Evolutionary conservation across 768 basidiomycete species (phyloP), one percentile per base, ranked within the genome.

Genomic region (Pholiota molesta): DNA sequence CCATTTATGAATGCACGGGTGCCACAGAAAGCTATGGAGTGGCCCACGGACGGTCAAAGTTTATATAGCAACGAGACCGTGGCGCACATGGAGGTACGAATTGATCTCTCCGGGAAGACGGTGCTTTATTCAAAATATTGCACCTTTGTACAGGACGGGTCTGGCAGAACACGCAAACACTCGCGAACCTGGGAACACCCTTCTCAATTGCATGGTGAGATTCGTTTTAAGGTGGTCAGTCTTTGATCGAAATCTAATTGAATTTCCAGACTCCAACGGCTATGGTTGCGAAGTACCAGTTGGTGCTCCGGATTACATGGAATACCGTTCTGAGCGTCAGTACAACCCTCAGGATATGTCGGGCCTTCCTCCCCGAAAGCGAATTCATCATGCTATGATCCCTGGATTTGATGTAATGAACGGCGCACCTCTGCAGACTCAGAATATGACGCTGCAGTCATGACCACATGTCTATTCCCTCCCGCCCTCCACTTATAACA

Each of bases 111-210:
- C 47, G 19, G 9, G 13, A 49, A 19, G 21, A 10, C 23, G 23
- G 8, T 10, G 4, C 5, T 49, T 14, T 26, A 23, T 19, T 49
- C 23, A 56, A 56, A 52, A 40, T 61, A 37, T 52, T n/a, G 42
- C 61, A 39, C 31, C 62, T 63, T 59, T 65, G 64, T 53, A 47
- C 58, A 83, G 79, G 80, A 81, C 67, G 77, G 76, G 62, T 67
- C 75, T 54, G 67, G 68, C 42, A 73, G 79, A 55, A 71, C 74
- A 59, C 78, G 87, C 74, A 89, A 88, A 70, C 86, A 88, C 74
- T 77, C 81, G 66, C 80, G 87, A 68, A 83, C 76, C 61, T 89
- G 87, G 87, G 87, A 88, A 63, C 84, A 81, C 68, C 75, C 73
- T 65, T 75, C 73, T 33, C 81, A 79, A 59, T 64, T 83, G 58